Conservation (phyloP, 306 rosid genomes). For the Urtica urens region DNA sequence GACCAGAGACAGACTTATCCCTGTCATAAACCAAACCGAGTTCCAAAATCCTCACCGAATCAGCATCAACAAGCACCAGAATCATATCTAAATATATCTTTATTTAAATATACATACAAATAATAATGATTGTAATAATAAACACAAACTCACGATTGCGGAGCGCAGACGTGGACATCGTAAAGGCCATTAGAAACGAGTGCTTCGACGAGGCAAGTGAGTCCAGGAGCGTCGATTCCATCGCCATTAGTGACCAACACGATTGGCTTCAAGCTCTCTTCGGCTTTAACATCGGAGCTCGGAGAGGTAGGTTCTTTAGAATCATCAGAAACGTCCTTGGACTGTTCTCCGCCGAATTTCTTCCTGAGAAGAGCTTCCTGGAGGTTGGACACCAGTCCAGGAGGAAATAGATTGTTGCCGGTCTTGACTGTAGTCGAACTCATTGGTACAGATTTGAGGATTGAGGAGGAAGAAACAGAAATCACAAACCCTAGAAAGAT, state of each 20-base stretch:
- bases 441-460: constrained; percentile 7
- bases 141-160: constrained; percentile 79
- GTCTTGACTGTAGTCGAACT: constrained; percentile 38
- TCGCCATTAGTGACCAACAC: constrained; percentile 60
- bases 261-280: constrained; percentile 47
- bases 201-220: constrained; percentile 62
- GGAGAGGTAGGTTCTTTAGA: constrained; percentile 32
- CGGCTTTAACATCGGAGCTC: constrained; percentile 14
- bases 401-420: constrained; percentile 62
- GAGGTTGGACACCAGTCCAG: constrained; percentile 85
- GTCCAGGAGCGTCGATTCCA: constrained; percentile 77
- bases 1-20: constrained; percentile 88
- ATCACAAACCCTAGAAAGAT: constrained; percentile 54
- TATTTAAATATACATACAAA: background rate
- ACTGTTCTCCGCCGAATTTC: constrained; percentile 26
- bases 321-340: constrained; percentile 30
- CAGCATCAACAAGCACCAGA: background rate
- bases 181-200: constrained; percentile 57
- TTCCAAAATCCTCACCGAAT: constrained; percentile 14
- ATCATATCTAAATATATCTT: background rate
- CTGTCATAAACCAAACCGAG: constrained; percentile 47
- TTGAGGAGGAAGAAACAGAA: constrained; percentile 21
- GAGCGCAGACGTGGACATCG: constrained; percentile 93
- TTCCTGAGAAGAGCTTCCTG: constrained; percentile 54
- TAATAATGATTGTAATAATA: no score